Base-by-base conservation (phyloP, 345 rosid genomes). In the Eucalyptus tenuipes region DNA sequence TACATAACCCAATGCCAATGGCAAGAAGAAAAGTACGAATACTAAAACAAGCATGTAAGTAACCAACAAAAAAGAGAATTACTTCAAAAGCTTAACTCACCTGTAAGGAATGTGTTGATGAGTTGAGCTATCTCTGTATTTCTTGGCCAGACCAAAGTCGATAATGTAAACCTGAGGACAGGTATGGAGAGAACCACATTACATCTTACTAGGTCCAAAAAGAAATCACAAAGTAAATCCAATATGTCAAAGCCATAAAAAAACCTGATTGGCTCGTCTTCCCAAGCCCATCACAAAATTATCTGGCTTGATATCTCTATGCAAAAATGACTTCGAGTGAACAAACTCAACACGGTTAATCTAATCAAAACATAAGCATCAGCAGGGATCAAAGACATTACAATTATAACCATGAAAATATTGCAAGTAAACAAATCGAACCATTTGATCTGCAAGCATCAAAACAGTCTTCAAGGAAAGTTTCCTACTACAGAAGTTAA, bases 391-490 rank as follows among this genome's bases (percentile, higher is more conserved):
- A 75, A 40, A 75, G 84, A 75, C 47, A 75, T 14, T 40, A 7
- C 42, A 75, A 75, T 75, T 42, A 75, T 75, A 40, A 75, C 84
- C 84, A 40, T 2, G 13, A 44, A 75, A 44, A 40, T 22, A 75
- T 75, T 7, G 5, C 84, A 11, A 75, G 45, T 55, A 25, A 55
- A 55, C 10, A 17, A 42, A 87, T 87, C 89, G 40, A 92, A 97
- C 99, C 99, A 98, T 97, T 91, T 98, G 99, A 93, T 98, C 99
- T 42, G 99, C 99, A 88, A 98, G 95, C 99, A 98, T 97, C 86
- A 98, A 97, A 89, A 98, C 98, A 4, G 99, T 93, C 96, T 98
- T 98, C 92, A 98, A 91, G 24, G 97, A 93, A 79, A 98, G 92
- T 89, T 98, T 95, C 89, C 99, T 91, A 66, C 94, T 93, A 90